Evolutionary conservation across 768 basidiomycete species (phyloP).

Genomic region (Hypholoma fasciculare): DNA sequence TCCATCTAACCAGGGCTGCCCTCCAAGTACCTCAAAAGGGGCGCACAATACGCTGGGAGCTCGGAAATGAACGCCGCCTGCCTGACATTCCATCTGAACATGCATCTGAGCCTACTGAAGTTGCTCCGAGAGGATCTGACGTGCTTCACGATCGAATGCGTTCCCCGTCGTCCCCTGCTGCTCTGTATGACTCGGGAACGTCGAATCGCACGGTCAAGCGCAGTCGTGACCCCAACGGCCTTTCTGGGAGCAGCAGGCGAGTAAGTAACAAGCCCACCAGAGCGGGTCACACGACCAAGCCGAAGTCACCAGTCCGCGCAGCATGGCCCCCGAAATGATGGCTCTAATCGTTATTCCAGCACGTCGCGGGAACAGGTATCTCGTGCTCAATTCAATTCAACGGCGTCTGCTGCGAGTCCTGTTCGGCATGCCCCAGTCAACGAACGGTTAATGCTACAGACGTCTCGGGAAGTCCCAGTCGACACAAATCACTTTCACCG

Average conservation of each 20-base stretch:
- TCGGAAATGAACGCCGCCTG: not conserved
- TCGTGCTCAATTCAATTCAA: not conserved
- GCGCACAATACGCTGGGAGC: not conserved
- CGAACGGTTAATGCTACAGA: not conserved
- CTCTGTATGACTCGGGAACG: no score
- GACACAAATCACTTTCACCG: not conserved
- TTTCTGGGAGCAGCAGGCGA: no score
- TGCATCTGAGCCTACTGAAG: not conserved
- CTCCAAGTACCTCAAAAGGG: not conserved
- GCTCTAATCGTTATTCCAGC: not conserved
- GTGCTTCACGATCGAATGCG: not conserved
- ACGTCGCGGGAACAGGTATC: slow-evolving; percentile 2
- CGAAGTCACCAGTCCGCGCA: not conserved
- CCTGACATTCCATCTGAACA: not conserved
- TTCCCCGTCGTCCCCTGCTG: not conserved
- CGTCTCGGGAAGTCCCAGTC: not conserved
- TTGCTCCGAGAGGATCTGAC: not conserved
- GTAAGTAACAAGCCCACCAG: not conserved
- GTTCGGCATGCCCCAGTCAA: not conserved
- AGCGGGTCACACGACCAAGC: not conserved
- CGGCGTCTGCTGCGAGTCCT: not conserved
- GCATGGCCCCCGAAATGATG: not conserved
- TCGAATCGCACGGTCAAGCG: no score
- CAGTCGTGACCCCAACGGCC: no score
- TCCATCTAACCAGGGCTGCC: not conserved